Conservation (phyloP, 2,329 filamentous ascomycete species). For the Elsinoe arachidis region DNA sequence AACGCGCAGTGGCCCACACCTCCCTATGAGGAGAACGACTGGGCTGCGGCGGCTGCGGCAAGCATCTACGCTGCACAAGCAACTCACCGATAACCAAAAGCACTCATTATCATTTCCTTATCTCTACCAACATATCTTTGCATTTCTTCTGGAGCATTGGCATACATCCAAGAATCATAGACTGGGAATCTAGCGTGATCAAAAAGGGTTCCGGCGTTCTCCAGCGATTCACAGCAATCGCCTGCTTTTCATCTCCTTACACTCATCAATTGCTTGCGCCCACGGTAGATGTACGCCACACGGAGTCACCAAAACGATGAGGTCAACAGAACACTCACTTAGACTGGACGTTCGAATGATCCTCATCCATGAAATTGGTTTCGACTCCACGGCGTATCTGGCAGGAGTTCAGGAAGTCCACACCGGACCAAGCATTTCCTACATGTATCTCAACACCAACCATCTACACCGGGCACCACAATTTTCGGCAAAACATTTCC, state of each 20-base stretch:
- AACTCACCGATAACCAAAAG: slow-evolving; percentile 22
- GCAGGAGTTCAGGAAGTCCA: neutral
- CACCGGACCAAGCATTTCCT: neutral
- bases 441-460: slow-evolving; percentile 1
- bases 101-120: slow-evolving; percentile 39
- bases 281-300: neutral
- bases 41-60: slow-evolving; percentile 73
- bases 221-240: neutral
- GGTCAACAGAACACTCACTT: slow-evolving; percentile 6
- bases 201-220: slow-evolving; percentile 8
- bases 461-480: neutral
- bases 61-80: slow-evolving; percentile 70
- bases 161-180: slow-evolving; percentile 12
- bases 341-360: slow-evolving; percentile 1
- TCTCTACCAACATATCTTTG: slow-evolving; percentile 2
- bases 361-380: neutral
- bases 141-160: slow-evolving; percentile 6
- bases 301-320: neutral
- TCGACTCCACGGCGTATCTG: neutral
- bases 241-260: neutral
- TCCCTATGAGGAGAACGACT: slow-evolving; percentile 88
- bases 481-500: slow-evolving; percentile 1
- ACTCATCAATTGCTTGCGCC: neutral
- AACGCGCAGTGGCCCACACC: slow-evolving; percentile 84
- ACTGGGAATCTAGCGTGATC: slow-evolving; percentile 8